Evolutionary conservation across 2,329 filamentous ascomycete species (phyloP).

Genomic region (Pseudomassariella vexata): DNA sequence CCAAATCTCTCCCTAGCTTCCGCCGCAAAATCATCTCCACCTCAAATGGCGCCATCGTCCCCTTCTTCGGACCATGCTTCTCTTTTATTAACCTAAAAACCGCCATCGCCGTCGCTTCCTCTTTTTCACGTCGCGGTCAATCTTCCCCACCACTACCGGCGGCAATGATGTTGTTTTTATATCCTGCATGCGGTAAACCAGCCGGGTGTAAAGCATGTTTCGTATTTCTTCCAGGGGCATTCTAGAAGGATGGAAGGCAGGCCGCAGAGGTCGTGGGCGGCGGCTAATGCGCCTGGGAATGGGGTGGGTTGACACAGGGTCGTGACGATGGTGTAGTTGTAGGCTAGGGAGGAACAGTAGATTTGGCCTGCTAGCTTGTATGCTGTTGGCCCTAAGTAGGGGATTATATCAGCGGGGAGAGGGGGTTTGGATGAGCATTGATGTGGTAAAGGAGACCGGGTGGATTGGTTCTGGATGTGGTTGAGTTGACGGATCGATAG

Average conservation of each 20-base stretch:
- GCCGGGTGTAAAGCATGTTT: slow-evolving; percentile 1
- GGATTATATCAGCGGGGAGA: slow-evolving; percentile 1
- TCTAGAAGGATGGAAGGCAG: too few species aligned
- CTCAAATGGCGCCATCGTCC: slow-evolving; percentile 1
- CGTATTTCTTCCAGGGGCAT: background rate
- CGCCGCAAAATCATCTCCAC: background rate
- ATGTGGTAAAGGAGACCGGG: background rate
- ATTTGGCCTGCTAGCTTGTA: slow-evolving; percentile 4
- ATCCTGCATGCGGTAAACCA: slow-evolving; percentile 3
- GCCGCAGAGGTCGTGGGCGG: background rate
- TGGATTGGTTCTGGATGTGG: background rate
- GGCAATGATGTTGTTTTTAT: too few species aligned
- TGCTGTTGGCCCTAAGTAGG: background rate
- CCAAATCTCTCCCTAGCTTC: background rate
- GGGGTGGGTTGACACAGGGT: background rate
- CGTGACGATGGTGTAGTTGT: background rate
- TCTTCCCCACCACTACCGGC: too few species aligned
- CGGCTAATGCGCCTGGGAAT: background rate
- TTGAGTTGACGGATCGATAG: too few species aligned
- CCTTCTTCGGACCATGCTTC: background rate
- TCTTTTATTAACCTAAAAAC: background rate
- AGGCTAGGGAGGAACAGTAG: slow-evolving; percentile 2
- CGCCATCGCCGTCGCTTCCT: background rate
- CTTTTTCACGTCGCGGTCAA: slow-evolving; percentile 2
- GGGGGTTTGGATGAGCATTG: background rate